These are phyloP conservation scores for Gnomoniopsis sp. DNA, from an alignment of 2,329 filamentous ascomycete genomes.

Conservation along the genomic window DNA sequence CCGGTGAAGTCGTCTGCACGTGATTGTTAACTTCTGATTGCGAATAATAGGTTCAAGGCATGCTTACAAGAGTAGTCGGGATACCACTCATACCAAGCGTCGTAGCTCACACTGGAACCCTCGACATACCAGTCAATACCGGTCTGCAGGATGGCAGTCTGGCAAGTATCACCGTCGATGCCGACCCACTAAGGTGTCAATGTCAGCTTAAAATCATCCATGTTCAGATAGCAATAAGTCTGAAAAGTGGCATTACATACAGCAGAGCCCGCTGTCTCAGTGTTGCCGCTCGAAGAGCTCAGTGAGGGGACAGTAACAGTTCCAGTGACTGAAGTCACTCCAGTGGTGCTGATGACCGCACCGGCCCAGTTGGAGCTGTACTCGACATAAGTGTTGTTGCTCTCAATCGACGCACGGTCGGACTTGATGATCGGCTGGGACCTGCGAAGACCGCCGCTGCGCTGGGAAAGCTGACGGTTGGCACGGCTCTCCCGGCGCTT, in stretches of 20 bases:
- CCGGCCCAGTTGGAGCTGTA: conserved; percentile 51
- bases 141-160: conserved; percentile 51
- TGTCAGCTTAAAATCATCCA: neutral
- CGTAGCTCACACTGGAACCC: conserved; percentile 38
- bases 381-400: conserved; percentile 13
- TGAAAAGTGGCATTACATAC: neutral
- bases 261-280: conserved; percentile 45
- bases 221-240: no score
- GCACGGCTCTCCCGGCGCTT: conserved; percentile 31
- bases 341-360: conserved; percentile 46
- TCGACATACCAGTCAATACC: conserved; percentile 53
- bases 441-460: neutral
- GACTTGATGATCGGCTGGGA: conserved; percentile 9
- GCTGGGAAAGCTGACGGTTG: conserved; percentile 12
- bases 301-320: conserved; percentile 43
- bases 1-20: conserved; percentile 17
- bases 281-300: conserved; percentile 30
- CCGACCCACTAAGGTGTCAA: conserved; percentile 44
- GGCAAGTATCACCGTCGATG: conserved; percentile 57
- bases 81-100: conserved; percentile 62
- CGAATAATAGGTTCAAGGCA: neutral
- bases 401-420: neutral
- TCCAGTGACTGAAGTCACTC: conserved; percentile 49
- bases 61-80: conserved; percentile 44
- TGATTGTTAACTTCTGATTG: neutral